Base-by-base conservation (phyloP, 371 early-diverging fungal species). In the Syncephalastrum sp. region DNA sequence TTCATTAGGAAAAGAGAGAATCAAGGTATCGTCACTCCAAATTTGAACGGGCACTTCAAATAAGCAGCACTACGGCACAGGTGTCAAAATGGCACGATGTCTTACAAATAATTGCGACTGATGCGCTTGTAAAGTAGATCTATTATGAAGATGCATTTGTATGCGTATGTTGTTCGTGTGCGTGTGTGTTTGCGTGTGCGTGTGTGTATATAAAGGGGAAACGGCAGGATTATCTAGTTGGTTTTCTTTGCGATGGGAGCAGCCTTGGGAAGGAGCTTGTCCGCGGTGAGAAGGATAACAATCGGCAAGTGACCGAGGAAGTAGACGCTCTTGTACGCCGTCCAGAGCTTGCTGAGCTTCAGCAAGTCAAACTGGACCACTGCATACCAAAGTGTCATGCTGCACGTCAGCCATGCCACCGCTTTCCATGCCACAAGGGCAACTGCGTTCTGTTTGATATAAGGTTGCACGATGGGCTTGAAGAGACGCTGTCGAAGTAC, bases 311-410 rank as follows among this genome's bases (percentile, higher is more conserved):
- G 79, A 17, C 79, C 79, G 19, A 78, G 17, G 41, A 78, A 78
- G 14, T 63, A 73, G 7, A 78, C 74, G n/a, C 54, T 69, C 53
- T 66, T 70, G 51, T 78, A 78, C 4, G 79, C 79, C 8, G 23
- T 38, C 61, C 63, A 69, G 19, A 70, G 56, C 50, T 66, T 70
- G 29, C 58, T 25, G 8, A 73, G 25, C 42, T 65, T 67, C 42
- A 78, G 64, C 4, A 78, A 54, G 47, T 78, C 79, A 52, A 78
- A 75, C 1, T 75, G 75, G 47, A 75, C 60, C 1, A 78, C 63
- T 10, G 68, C 65, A 56, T 78, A 78, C 42, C 66, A 63, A 3
- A 69, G 42, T 2, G 57, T 56, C 4, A 53, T 29, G 15, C 65
- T 65, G 53, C 75, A 75, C 6, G 71, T 45, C 19, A 63, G 8